These are phyloP conservation scores for Monosporascus sp. DNA, from an alignment of 2,329 filamentous ascomycete species.

Conservation along the genomic window DNA sequence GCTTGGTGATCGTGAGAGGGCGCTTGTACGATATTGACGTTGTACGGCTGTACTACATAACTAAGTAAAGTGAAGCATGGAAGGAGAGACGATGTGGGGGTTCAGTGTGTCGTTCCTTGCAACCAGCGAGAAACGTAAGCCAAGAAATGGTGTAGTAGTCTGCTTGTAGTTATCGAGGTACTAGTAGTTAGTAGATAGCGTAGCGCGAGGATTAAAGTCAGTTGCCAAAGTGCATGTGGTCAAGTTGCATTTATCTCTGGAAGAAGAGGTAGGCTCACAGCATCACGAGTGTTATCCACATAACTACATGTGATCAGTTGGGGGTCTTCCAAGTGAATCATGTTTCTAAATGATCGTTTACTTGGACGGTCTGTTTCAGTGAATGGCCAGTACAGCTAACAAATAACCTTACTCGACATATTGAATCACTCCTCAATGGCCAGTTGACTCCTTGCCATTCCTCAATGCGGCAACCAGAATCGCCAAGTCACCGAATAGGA, in stretches of 20 bases:
- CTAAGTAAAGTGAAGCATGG: too few relatives aligned
- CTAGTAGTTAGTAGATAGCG: too few relatives aligned
- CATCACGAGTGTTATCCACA: background rate
- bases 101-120: background rate
- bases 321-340: background rate
- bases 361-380: background rate
- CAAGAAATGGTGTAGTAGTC: background rate
- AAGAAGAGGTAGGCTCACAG: background rate
- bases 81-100: too few relatives aligned
- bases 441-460: background rate
- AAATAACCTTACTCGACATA: background rate
- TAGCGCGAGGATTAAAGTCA: background rate
- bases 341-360: background rate
- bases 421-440: background rate
- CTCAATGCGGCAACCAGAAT: background rate
- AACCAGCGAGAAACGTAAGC: background rate
- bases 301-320: too few relatives aligned
- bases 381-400: background rate
- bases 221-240: background rate
- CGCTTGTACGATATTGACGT: background rate
- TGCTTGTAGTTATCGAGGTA: background rate
- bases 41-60: too few relatives aligned
- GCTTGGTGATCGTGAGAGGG: background rate
- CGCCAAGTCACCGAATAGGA: background rate
- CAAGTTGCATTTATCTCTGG: background rate